Conservation (phyloP, 1,139 yeast genomes). For the Sugiyamaella xylanicola region DNA sequence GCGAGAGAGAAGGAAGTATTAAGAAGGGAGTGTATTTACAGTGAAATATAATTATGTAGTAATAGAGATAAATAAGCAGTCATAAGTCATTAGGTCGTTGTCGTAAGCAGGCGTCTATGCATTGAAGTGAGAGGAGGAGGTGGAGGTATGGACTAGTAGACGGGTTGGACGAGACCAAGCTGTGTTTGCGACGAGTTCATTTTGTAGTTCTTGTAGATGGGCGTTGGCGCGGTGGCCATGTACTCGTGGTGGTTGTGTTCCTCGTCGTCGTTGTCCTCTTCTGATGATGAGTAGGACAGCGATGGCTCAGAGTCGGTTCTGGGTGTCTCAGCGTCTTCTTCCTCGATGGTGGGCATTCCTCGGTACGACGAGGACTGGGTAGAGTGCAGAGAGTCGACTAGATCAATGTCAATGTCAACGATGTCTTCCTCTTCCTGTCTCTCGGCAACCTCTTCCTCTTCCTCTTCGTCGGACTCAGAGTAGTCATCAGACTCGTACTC, state of each 20-base stretch:
- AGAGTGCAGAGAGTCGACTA: slow-evolving; percentile 15
- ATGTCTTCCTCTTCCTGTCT: slow-evolving; percentile 16
- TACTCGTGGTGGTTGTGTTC: slow-evolving; percentile 14
- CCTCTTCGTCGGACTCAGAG: slow-evolving; percentile 22
- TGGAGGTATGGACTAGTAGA: neutral
- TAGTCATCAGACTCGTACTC: slow-evolving; percentile 22
- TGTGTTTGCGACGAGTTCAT: slow-evolving; percentile 11
- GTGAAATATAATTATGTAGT: neutral
- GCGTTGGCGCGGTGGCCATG: slow-evolving; percentile 2
- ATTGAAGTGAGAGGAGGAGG: neutral
- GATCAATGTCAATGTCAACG: slow-evolving; percentile 10
- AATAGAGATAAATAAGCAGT: neutral
- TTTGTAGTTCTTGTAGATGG: slow-evolving; percentile 11
- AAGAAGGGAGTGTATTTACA: neutral
- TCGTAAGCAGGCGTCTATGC: neutral
- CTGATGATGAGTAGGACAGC: slow-evolving; percentile 28
- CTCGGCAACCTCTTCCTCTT: slow-evolving; percentile 23
- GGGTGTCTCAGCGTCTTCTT: slow-evolving; percentile 28
- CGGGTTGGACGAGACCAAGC: slow-evolving; percentile 6
- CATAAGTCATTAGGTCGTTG: neutral
- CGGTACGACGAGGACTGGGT: slow-evolving; percentile 19
- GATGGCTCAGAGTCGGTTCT: slow-evolving; percentile 19
- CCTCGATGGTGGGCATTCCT: slow-evolving; percentile 33
- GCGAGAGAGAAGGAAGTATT: neutral
- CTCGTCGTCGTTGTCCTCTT: slow-evolving; percentile 27